Evolutionary conservation across 768 basidiomycete genomes (phyloP).

Genomic region (Auricularia sp.): DNA sequence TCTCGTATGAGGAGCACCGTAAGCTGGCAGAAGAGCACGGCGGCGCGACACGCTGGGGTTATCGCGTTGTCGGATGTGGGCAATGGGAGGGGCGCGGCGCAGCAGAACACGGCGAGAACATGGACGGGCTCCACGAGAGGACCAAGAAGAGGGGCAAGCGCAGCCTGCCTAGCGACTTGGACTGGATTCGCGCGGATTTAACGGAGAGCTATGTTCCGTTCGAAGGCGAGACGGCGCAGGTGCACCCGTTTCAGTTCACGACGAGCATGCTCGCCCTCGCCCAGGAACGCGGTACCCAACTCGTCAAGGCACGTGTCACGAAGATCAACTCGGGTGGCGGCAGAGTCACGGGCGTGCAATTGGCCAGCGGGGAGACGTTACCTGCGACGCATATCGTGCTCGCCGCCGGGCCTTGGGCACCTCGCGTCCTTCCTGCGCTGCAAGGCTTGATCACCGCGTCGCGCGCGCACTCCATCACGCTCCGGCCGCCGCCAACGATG

Average conservation of each 20-base stretch:
- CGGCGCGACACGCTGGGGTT: slow-evolving; percentile 72
- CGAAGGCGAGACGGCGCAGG: slow-evolving; percentile 63
- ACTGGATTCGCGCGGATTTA: slow-evolving; percentile 33
- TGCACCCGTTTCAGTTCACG: slow-evolving; percentile 68
- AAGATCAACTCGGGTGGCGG: slow-evolving; percentile 10
- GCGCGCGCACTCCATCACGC: slow-evolving; percentile 65
- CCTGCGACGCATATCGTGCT: slow-evolving; percentile 62
- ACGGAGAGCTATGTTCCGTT: slow-evolving; percentile 54
- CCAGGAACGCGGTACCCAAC: slow-evolving; percentile 37
- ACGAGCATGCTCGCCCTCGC: slow-evolving; percentile 61
- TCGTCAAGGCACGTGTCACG: slow-evolving; percentile 28
- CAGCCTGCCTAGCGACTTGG: slow-evolving; percentile 22
- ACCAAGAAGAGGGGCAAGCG: slow-evolving; percentile 1
- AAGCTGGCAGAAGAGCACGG: slow-evolving; percentile 57
- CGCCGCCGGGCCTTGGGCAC: slow-evolving; percentile 82
- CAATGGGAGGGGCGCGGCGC: slow-evolving; percentile 62
- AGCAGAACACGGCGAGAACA: slow-evolving; percentile 31
- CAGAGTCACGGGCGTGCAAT: slow-evolving; percentile 38
- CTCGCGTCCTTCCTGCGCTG: slow-evolving; percentile 42
- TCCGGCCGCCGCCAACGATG: slow-evolving; percentile 30
- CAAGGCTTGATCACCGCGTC: slow-evolving; percentile 41
- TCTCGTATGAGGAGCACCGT: slow-evolving; percentile 69
- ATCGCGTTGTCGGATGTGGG: slow-evolving; percentile 63
- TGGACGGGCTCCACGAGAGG: slow-evolving; percentile 33
- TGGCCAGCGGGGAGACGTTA: slow-evolving; percentile 26